phyloP scores from a whole-genome alignment of 768 basidiomycete genomes.

The Hygrophoropsis aurantiaca region DNA sequence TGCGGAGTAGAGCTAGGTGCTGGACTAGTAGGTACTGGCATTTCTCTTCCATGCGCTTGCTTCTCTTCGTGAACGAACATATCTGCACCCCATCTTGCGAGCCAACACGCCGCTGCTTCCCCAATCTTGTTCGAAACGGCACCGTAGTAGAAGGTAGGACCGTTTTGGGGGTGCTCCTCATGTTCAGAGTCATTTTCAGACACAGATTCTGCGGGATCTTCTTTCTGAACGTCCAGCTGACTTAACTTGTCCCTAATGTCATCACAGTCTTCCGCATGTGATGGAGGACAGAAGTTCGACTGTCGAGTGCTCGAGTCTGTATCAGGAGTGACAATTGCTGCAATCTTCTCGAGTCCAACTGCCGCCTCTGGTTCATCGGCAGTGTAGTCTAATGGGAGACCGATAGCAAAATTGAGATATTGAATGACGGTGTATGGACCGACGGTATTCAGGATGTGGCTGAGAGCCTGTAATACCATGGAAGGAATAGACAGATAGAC shows the following conservation, averaged over 20 bases:
- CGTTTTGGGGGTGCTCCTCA: conserved; percentile 12
- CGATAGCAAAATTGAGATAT: conserved; percentile 83
- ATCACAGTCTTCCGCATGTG: conserved; percentile 4
- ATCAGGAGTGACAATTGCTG: conserved; percentile 45
- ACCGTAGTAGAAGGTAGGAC: conserved; percentile 72
- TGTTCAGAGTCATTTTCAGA: conserved; percentile 28
- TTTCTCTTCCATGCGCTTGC: conserved; percentile 12
- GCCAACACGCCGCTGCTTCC: conserved; percentile 85
- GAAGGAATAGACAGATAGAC: conserved; percentile 83
- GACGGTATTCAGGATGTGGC: conserved; percentile 67
- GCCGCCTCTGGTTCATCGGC: conserved; percentile 57
- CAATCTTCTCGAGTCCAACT: conserved; percentile 69
- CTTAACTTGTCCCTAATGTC: conserved; percentile 29
- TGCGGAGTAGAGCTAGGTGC: conserved; percentile 11
- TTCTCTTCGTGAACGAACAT: conserved; percentile 66
- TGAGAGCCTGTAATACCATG: conserved; percentile 73
- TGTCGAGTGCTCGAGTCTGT: conserved; percentile 1
- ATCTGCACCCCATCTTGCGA: conserved; percentile 82
- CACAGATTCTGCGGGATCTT: conserved; percentile 35
- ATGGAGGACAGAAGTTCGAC: conserved; percentile 6
- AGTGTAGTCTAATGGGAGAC: conserved; percentile 52
- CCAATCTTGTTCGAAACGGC: conserved; percentile 89
- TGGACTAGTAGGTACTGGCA: conserved; percentile 15
- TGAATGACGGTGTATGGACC: conserved; percentile 74
- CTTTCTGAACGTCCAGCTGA: conserved; percentile 34